These are phyloP conservation scores for Vanderwaltozyma tropicalis DNA, from an alignment of 805 yeast genomes.

Conservation along the genomic window DNA sequence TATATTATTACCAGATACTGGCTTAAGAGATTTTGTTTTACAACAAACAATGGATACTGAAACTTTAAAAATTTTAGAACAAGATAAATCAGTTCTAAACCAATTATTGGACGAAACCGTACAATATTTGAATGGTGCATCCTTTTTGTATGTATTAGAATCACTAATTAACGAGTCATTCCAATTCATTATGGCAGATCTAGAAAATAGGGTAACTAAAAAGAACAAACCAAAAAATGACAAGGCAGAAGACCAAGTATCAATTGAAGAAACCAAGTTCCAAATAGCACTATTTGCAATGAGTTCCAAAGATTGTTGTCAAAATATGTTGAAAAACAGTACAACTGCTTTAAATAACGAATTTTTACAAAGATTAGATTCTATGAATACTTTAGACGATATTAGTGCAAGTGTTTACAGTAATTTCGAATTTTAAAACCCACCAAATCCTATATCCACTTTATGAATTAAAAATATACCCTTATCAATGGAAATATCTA, in stretches of 20 bases:
- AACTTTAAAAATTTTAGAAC: conserved; percentile 25
- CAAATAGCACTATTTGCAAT: conserved; percentile 25
- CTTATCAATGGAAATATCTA: too few relatives aligned
- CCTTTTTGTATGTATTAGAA: conserved; percentile 21
- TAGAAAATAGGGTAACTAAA: conserved; percentile 12
- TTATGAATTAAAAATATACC: too few relatives aligned
- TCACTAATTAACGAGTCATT: conserved; percentile 22
- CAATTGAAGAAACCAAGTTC: conserved; percentile 4
- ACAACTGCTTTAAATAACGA: conserved; percentile 11
- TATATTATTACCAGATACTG: conserved; percentile 39
- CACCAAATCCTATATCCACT: too few relatives aligned
- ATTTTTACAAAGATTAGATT: conserved; percentile 16
- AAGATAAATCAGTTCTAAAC: conserved; percentile 25
- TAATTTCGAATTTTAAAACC: conserved; percentile 40
- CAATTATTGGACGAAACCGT: conserved; percentile 37
- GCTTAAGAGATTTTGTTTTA: conserved; percentile 43
- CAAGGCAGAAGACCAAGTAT: conserved; percentile 1
- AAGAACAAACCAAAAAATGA: conserved; percentile 8
- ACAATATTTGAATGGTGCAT: conserved; percentile 29
- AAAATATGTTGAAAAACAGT: conserved; percentile 19
- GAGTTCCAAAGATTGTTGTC: conserved; percentile 23
- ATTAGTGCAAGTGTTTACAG: conserved; percentile 86
- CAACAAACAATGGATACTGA: conserved; percentile 41
- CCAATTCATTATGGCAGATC: conserved; percentile 19
- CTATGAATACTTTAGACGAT: conserved; percentile 54